Conservation (phyloP, 2,329 filamentous ascomycete genomes). For the Colletotrichum godetiae region DNA sequence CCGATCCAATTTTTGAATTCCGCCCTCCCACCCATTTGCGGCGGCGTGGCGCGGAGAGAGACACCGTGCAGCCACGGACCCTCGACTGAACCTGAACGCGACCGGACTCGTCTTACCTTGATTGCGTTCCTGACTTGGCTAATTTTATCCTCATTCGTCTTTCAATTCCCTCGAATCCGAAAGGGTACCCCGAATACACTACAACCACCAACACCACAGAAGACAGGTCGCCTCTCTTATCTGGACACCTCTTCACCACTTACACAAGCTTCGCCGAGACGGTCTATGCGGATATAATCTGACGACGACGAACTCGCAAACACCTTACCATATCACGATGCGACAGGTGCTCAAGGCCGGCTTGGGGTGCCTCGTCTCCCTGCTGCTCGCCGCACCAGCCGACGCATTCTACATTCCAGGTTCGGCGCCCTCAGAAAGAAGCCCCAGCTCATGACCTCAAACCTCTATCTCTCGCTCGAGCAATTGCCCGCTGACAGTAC, state of each 20-base stretch:
- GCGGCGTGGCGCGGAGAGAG: slow-evolving; percentile 28
- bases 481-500: slow-evolving; percentile 25
- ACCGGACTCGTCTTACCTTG: slow-evolving; percentile 23
- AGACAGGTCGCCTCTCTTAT: not conserved
- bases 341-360: slow-evolving; percentile 48
- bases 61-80: slow-evolving; percentile 31
- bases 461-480: not conserved
- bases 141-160: slow-evolving; percentile 2
- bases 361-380: slow-evolving; percentile 53
- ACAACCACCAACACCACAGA: not conserved
- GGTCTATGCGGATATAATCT: not conserved
- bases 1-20: slow-evolving; percentile 3
- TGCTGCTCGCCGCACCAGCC: slow-evolving; percentile 53
- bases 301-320: not conserved
- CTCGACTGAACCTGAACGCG: slow-evolving; percentile 17
- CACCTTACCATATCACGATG: slow-evolving; percentile 34
- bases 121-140: slow-evolving; percentile 6
- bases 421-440: slow-evolving; percentile 52
- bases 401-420: slow-evolving; percentile 89
- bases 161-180: slow-evolving; percentile 12
- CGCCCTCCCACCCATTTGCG: slow-evolving; percentile 12
- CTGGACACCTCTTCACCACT: not conserved
- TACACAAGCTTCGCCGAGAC: not conserved
- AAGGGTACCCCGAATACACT: not conserved
- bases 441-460: not conserved